A percentile compares a stretch with the other conserved stretches of the same genome.
Evolutionary conservation across 1,284 basidiomycete species (phyloP).

Genomic region (Sporisorium graminicola): DNA sequence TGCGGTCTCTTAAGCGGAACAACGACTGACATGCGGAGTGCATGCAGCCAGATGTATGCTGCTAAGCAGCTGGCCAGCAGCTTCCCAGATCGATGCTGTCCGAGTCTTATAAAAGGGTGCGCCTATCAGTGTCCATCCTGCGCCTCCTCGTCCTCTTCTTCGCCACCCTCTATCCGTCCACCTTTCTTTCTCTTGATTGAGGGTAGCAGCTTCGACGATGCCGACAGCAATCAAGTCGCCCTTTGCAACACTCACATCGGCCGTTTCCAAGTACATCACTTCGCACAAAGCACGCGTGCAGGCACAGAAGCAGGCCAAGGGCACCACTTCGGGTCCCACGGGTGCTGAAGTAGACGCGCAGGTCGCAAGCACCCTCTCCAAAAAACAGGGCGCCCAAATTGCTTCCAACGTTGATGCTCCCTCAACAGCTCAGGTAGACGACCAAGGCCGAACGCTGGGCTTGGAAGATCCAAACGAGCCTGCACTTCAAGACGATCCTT

Average conservation of each 20-base stretch:
- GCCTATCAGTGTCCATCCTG: not conserved
- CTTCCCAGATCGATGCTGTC: not conserved
- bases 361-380: constrained; percentile 34
- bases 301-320: constrained; percentile 32
- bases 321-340: constrained; percentile 29
- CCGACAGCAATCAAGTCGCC: constrained; percentile 17
- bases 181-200: not conserved
- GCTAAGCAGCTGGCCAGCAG: not conserved
- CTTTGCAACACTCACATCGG: constrained; percentile 16
- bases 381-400: constrained; percentile 13
- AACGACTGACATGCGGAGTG: not conserved
- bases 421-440: constrained; percentile 19
- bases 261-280: constrained; percentile 30
- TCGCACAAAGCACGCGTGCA: constrained; percentile 21
- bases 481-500: constrained; percentile 36
- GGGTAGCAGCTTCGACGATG: constrained; percentile 14
- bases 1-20: not conserved
- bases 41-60: not conserved
- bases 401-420: not conserved
- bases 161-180: not conserved
- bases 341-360: constrained; percentile 45
- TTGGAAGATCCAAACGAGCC: constrained; percentile 53
- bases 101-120: not conserved
- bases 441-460: constrained; percentile 36
- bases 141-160: not conserved